These are phyloP conservation scores for Wickerhamomyces hampshirensis DNA, from an alignment of 805 yeast genomes.

Conservation along the genomic window DNA sequence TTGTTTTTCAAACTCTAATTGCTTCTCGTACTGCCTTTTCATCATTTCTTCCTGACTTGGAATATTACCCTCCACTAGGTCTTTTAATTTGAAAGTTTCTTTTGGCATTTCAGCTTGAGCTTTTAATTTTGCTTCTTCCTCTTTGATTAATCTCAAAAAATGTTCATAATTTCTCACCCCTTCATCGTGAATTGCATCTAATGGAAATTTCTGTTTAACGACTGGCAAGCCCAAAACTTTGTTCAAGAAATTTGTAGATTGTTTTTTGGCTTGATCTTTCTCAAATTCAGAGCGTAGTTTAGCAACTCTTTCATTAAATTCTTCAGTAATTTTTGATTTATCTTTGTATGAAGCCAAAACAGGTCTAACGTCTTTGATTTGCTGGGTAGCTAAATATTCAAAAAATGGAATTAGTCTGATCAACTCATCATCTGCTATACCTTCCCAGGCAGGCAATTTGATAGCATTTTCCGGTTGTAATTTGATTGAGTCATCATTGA, in stretches of 20 bases:
- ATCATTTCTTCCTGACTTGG: slow-evolving; percentile 67
- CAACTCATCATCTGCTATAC: slow-evolving; percentile 75
- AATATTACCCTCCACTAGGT: slow-evolving; percentile 77
- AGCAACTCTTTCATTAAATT: slow-evolving; percentile 74
- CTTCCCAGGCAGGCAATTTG: slow-evolving; percentile 80
- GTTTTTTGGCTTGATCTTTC: slow-evolving; percentile 43
- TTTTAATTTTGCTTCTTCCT: slow-evolving; percentile 61
- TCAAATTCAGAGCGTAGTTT: slow-evolving; percentile 69
- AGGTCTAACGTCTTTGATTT: slow-evolving; percentile 84
- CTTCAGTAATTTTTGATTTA: slow-evolving; percentile 64
- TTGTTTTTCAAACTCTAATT: slow-evolving; percentile 30
- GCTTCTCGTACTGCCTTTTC: slow-evolving; percentile 38
- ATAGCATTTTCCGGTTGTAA: slow-evolving; percentile 95
- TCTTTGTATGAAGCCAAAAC: slow-evolving; percentile 69
- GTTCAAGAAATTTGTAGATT: slow-evolving; percentile 48
- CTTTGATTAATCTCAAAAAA: slow-evolving; percentile 77
- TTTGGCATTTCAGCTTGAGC: slow-evolving; percentile 76
- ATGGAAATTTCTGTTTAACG: slow-evolving; percentile 50
- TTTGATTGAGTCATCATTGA: slow-evolving; percentile 63
- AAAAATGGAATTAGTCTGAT: slow-evolving; percentile 84
- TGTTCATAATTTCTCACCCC: slow-evolving; percentile 86
- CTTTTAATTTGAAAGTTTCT: slow-evolving; percentile 79
- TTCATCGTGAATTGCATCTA: slow-evolving; percentile 85
- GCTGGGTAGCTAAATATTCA: slow-evolving; percentile 89
- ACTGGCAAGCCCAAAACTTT: slow-evolving; percentile 61